Conservation (phyloP, 2,329 filamentous ascomycete genomes). For the Diplocarpon rosae region DNA sequence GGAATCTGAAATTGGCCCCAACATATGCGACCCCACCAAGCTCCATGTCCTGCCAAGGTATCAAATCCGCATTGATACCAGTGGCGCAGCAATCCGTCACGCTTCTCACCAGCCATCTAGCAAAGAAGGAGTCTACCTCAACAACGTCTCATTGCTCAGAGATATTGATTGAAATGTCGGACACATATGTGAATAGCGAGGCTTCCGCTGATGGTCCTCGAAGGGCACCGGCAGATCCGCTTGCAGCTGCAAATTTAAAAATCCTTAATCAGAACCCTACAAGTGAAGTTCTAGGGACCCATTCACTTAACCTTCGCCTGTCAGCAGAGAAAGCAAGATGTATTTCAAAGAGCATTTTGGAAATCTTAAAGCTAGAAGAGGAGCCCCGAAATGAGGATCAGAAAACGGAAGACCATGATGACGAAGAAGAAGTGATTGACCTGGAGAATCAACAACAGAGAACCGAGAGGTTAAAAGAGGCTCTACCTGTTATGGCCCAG, state of each 20-base stretch:
- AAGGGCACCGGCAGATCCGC: background rate
- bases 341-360: conserved; percentile 5
- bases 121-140: background rate
- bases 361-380: conserved; percentile 5
- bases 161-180: background rate
- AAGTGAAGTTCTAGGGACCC: conserved; percentile 1
- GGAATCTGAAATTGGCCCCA: background rate
- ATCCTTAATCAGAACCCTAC: conserved; percentile 1
- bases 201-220: conserved; percentile 1
- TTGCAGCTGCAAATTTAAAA: background rate
- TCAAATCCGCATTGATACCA: background rate
- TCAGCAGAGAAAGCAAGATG: conserved; percentile 2
- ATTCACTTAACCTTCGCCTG: background rate
- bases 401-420: conserved; percentile 12
- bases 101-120: background rate
- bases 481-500: conserved; percentile 22
- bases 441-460: conserved; percentile 21
- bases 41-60: background rate
- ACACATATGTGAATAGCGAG: conserved; percentile 2
- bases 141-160: background rate
- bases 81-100: conserved; percentile 2
- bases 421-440: conserved; percentile 19
- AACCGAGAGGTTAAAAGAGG: conserved; percentile 21
- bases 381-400: conserved; percentile 1
- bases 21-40: conserved; percentile 1